Conservation (phyloP, 345 rosid genomes). For the Arabidopsis suecica region DNA sequence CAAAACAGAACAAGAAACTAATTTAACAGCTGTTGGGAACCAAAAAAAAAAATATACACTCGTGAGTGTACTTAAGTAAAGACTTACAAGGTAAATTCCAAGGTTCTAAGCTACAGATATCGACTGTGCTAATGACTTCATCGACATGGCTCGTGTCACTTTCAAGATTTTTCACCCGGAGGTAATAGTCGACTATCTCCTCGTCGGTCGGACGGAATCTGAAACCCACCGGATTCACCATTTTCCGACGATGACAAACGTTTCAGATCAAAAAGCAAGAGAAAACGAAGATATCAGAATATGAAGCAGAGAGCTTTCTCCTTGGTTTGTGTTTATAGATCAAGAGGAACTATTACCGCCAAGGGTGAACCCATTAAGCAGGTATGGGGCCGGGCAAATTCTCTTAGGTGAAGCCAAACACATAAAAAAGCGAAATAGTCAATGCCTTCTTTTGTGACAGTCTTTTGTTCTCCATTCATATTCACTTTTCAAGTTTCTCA, state of each 20-base stretch:
- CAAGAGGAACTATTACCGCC: no score
- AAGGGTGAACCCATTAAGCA: no score
- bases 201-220: conserved; percentile 57
- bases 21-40: not conserved
- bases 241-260: not conserved
- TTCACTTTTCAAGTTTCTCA: no score
- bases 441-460: no score
- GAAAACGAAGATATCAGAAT: not conserved
- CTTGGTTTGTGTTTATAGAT: not conserved
- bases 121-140: not conserved
- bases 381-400: no score
- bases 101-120: not conserved
- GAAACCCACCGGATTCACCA: conserved; percentile 38
- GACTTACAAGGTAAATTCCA: not conserved
- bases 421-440: no score
- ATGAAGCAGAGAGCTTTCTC: not conserved
- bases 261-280: not conserved
- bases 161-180: conserved; percentile 44
- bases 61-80: not conserved
- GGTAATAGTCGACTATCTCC: conserved; percentile 47
- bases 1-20: no score
- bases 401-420: no score
- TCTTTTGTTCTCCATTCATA: no score
- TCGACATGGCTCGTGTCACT: conserved; percentile 14
- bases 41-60: no score